phyloP scores from a whole-genome alignment of 768 basidiomycete genomes.

The Lactarius psammicola region DNA sequence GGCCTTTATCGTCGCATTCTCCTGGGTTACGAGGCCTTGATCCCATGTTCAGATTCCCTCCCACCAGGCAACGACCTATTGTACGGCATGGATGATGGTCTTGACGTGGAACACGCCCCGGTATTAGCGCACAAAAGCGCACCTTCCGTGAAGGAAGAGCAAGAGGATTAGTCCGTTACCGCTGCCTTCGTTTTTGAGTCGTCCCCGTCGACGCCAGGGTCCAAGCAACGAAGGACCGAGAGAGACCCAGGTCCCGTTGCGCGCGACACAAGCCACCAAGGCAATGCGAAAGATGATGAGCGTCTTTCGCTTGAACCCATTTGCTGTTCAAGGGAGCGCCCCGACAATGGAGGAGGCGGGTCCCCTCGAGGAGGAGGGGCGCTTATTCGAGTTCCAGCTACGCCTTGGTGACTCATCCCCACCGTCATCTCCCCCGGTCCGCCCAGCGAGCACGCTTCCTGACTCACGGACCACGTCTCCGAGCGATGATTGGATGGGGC shows the following conservation, averaged over 20 bases:
- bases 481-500: constrained; percentile 23
- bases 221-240: constrained; percentile 16
- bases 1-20: constrained; percentile 17
- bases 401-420: constrained; percentile 22
- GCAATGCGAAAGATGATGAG: constrained; percentile 78
- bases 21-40: constrained; percentile 23
- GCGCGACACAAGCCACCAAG: constrained; percentile 68
- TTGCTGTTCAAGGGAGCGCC: constrained; percentile 43
- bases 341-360: constrained; percentile 26
- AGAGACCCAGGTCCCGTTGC: constrained; percentile 54
- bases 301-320: constrained; percentile 73
- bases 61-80: constrained; percentile 17
- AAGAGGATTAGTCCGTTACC: constrained; percentile 23
- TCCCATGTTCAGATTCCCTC: constrained; percentile 23
- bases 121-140: constrained; percentile 16
- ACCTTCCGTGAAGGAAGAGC: constrained; percentile 25
- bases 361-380: constrained; percentile 29
- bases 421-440: constrained; percentile 22
- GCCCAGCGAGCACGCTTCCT: constrained; percentile 20
- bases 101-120: constrained; percentile 22
- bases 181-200: constrained; percentile 28
- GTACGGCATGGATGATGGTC: constrained; percentile 23
- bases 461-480: constrained; percentile 23
- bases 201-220: constrained; percentile 24
- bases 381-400: constrained; percentile 29